Base-by-base conservation (phyloP, 306 rosid species). In the Quercus wislizeni region DNA sequence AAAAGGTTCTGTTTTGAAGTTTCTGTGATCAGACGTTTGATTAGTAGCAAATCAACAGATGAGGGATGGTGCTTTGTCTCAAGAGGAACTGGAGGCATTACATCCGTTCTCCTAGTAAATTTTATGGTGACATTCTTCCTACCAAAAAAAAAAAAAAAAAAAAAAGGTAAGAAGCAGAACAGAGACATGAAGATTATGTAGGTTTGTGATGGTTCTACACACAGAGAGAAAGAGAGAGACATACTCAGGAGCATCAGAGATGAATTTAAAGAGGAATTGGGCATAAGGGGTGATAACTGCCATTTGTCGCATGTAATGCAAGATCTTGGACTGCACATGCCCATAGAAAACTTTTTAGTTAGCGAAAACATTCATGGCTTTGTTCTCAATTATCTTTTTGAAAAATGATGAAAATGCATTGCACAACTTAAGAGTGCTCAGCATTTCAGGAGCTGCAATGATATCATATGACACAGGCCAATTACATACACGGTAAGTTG, bases 41-140 rank as follows among this genome's bases (percentile, higher is more conserved):
- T 92, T 79, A 94, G 85, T 80, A 94, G 82, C 79, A 94, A 87
- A 90, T 94, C 95, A 76, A 94, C 93, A 46, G 99, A 87, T 3
- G 99, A 94, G 19, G 99, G 99, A 79, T 94, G 97, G 79, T 92
- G 95, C 90, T 94, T 94, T 69, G 99, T 94, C 89, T 91, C 97
- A 49, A 90, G 79, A 77, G 99, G 99, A 84, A 92, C 83, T 41
- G 99, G 91, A 41, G 99, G 99, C 99, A 92, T 94, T 23, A 92
- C 99, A 83, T 94, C 97, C 1, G 99, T 92, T 90, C 99, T 92
- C 76, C 99, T 89, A 49, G 97, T 80, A 87, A 94, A 94, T 83
- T 90, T 91, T 84, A 94, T 82, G 52, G 97, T 85, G 38, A 92
- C 86, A 83, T 86, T 94, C 90, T 94, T 92, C 81, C 99, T 94